Conservation (phyloP, 164 flowering plant genomes). For the Annona cherimola region DNA sequence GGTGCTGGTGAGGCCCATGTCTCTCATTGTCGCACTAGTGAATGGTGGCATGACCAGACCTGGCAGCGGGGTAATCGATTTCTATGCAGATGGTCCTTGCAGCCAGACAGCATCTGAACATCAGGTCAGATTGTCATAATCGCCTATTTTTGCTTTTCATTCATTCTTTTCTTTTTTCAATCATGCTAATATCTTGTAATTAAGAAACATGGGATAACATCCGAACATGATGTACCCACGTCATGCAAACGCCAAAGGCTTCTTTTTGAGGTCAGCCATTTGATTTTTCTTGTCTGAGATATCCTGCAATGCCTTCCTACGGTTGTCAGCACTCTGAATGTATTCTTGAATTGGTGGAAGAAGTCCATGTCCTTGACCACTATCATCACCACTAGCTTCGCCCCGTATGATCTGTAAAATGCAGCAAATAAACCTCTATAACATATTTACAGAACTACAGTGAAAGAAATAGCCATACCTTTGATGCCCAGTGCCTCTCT, state of each 20-base stretch:
- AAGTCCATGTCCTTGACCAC: slow-evolving; percentile 25
- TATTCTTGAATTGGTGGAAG: slow-evolving; percentile 85
- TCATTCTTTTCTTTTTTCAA: too few relatives aligned
- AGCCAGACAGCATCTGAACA: too few relatives aligned
- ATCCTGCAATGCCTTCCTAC: slow-evolving; percentile 38
- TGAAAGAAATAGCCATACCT: slow-evolving; percentile 34
- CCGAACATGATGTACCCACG: too few relatives aligned
- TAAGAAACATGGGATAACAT: too few relatives aligned
- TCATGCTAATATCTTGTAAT: too few relatives aligned
- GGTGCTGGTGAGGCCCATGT: too few relatives aligned
- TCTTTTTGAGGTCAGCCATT: slow-evolving; percentile 17
- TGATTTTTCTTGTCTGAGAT: slow-evolving; percentile 24
- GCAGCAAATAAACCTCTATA: not conserved
- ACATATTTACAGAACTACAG: not conserved
- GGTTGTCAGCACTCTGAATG: slow-evolving; percentile 45
- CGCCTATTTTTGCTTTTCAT: too few relatives aligned
- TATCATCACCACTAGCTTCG: slow-evolving; percentile 35
- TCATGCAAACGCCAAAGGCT: slow-evolving; percentile 31
- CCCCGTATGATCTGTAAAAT: slow-evolving; percentile 68
- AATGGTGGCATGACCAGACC: too few relatives aligned
- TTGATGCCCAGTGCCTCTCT: slow-evolving; percentile 96
- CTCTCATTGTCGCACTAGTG: too few relatives aligned
- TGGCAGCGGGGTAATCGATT: too few relatives aligned
- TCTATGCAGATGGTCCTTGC: too few relatives aligned
- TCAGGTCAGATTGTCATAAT: too few relatives aligned